Conservation (phyloP, 2,329 filamentous ascomycete genomes). For the Trichoderma sp. region DNA sequence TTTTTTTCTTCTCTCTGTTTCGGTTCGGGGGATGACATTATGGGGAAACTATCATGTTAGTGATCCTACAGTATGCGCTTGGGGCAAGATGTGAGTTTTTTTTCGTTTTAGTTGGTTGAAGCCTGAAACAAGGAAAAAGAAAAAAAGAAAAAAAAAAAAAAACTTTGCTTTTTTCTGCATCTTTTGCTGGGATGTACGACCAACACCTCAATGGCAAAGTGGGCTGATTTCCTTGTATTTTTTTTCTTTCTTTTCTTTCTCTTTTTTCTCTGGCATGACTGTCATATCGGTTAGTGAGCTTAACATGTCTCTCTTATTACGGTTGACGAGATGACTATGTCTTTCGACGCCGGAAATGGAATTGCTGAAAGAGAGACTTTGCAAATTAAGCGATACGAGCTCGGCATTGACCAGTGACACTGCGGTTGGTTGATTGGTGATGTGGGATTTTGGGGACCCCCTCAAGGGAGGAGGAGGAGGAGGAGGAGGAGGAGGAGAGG, state of each 20-base stretch:
- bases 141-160: too few species aligned
- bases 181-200: neutral
- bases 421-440: neutral
- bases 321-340: neutral
- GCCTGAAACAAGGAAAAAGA: neutral
- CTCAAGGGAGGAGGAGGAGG: neutral
- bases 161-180: conserved; percentile 1
- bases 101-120: neutral
- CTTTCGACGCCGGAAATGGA: neutral
- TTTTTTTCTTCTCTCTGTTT: neutral
- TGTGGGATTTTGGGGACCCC: neutral
- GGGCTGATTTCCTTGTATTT: neutral
- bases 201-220: neutral
- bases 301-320: neutral
- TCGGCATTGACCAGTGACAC: neutral
- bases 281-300: neutral
- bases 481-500: too few species aligned
- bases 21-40: neutral
- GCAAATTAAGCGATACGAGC: neutral
- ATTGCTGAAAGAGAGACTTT: neutral
- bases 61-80: neutral
- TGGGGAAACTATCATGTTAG: neutral
- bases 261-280: neutral
- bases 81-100: neutral
- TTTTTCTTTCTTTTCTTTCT: neutral